These are phyloP conservation scores for Phytophthora ohioensis DNA, from an alignment of 352 stramenopile genomes.

Conservation along the genomic window DNA sequence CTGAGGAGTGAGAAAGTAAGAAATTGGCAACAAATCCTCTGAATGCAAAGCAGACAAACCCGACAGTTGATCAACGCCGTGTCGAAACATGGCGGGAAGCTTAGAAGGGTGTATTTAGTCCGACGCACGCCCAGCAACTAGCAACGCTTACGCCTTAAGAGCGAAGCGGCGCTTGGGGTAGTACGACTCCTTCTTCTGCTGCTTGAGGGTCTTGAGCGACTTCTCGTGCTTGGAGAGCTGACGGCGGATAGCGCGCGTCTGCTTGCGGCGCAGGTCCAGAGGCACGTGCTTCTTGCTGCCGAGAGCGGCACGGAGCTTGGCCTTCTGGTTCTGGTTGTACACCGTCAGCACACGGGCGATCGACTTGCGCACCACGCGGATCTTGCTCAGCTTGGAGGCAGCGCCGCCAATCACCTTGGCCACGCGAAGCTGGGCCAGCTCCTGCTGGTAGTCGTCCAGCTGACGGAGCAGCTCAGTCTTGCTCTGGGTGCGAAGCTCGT, in stretches of 20 bases:
- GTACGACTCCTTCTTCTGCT: slow-evolving; percentile 96
- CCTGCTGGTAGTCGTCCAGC: slow-evolving; percentile 98
- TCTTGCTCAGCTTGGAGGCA: slow-evolving; percentile 99
- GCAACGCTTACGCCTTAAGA: slow-evolving; percentile 96
- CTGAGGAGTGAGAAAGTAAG: slow-evolving; percentile 26
- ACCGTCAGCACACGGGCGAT: slow-evolving; percentile 99
- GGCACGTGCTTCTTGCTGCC: slow-evolving; percentile 97
- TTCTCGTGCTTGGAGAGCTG: slow-evolving; percentile 96
- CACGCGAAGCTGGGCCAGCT: slow-evolving; percentile 97
- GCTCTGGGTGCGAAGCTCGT: slow-evolving; percentile 97
- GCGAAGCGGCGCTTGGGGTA: slow-evolving; percentile 97
- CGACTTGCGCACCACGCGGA: slow-evolving; percentile 98
- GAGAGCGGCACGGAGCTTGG: slow-evolving; percentile 95
- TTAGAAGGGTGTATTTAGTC: slow-evolving; percentile 76
- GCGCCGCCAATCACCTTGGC: slow-evolving; percentile 99
- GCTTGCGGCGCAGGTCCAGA: slow-evolving; percentile 98
- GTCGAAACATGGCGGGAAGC: slow-evolving; percentile 59
- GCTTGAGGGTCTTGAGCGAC: slow-evolving; percentile 93
- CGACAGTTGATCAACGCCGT: slow-evolving; percentile 40
- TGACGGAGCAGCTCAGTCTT: slow-evolving; percentile 99
- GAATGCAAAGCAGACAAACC: slow-evolving; percentile 9
- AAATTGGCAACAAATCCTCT: neutral
- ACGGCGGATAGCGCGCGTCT: slow-evolving; percentile 98
- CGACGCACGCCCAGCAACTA: slow-evolving; percentile 45
- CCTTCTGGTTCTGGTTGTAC: slow-evolving; percentile 99